Evolutionary conservation across 306 rosid species (phyloP), one percentile per base, ranked within the genome.

Genomic region (Sphenostylis stenocarpa): DNA sequence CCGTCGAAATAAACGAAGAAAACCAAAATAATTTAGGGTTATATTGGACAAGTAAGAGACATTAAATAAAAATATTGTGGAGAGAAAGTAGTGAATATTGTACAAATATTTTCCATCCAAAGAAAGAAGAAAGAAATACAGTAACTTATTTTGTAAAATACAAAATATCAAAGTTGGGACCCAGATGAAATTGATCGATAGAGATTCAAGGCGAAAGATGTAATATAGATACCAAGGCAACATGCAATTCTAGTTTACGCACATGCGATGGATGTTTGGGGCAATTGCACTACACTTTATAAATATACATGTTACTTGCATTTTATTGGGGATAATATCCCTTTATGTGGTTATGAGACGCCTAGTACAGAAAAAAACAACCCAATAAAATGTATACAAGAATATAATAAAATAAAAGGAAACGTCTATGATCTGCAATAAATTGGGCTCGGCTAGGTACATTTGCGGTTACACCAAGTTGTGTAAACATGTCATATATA

Each of bases 251-350:
- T 76, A 81, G 73, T 60, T 72, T 80, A 77, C 77, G 86, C 87
- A 81, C 88, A 79, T 90, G 90, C 80, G 60, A 76, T 58, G 76
- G 76, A 73, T 75, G 17, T 70, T 72, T 74, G 81, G 33, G 74
- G 66, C 58, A 23, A 39, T 72, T 31, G 8, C 61, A 77, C 34
- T 31, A 31, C 34, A 31, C 0, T 0, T 13, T 29, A 65, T 76
- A 64, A 65, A 34, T 65, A 39, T 26, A 6, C n/a, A 9, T 41
- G 21, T 72, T 58, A 61, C 16, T 52, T 62, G 21, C 52, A 36
- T 21, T 33, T 36, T 43, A 21, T 47, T 34, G 62, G 66, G 55
- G 61, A 7, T 21, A 48, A 49, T 41, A 44, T 21, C 55, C 65
- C 78, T 68, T n/a, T 34, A 43, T 67, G 57, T 73, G 69, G 48